phyloP scores from a whole-genome alignment of 148 eudicot species.

The Diospyros kaki region DNA sequence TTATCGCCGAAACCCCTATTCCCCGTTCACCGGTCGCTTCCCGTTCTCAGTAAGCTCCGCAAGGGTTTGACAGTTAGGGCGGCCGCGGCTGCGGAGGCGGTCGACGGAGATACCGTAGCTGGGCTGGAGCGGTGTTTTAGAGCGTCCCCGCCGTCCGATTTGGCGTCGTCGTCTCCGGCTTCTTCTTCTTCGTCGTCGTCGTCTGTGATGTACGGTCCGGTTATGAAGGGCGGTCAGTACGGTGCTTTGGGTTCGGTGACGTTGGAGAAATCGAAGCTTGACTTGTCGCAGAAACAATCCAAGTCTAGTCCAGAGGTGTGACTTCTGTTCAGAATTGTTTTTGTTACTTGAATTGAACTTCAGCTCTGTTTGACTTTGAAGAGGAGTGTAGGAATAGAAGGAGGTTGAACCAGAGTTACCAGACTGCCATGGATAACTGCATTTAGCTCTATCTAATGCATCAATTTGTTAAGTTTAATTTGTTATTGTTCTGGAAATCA shows the following conservation, averaged over 20 bases:
- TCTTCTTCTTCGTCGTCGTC: slow-evolving; percentile 20
- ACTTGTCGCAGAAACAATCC: slow-evolving; percentile 49
- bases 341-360: too few relatives aligned
- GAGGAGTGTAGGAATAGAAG: background rate
- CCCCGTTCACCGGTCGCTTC: background rate
- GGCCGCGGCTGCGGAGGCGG: slow-evolving; percentile 22
- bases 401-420: too few relatives aligned
- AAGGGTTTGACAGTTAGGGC: slow-evolving; percentile 26
- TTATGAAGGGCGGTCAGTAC: slow-evolving; percentile 49
- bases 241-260: slow-evolving; percentile 61
- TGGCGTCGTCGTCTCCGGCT: slow-evolving; percentile 25
- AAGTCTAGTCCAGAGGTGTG: slow-evolving; percentile 62
- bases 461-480: background rate
- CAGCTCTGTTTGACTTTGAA: background rate
- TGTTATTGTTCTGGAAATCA: background rate
- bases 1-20: slow-evolving; percentile 27
- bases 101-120: slow-evolving; percentile 39
- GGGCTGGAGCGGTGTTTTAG: slow-evolving; percentile 63
- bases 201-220: slow-evolving; percentile 23
- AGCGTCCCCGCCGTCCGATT: slow-evolving; percentile 24
- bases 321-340: background rate
- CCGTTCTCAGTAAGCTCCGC: slow-evolving; percentile 18
- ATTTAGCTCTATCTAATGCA: background rate
- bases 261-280: slow-evolving; percentile 76
- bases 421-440: too few relatives aligned